Evolutionary conservation across 192 early-diverging fungal species (phyloP).

Genomic region (Coemansia umbellata): DNA sequence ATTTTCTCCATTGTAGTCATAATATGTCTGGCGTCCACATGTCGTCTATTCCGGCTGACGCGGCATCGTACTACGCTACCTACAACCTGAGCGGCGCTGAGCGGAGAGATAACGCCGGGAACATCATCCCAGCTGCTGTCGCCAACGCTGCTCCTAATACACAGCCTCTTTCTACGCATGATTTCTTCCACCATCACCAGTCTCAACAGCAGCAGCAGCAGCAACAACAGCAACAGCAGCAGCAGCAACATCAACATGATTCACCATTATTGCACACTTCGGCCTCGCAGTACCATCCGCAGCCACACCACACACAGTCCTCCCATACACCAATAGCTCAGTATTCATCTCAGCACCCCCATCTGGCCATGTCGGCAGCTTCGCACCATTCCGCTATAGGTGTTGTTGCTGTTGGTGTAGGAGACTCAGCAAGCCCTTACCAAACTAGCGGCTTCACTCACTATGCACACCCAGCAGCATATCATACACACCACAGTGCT

Average conservation of each 20-base stretch:
- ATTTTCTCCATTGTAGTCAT: slow-evolving; percentile 32
- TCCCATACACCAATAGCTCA: slow-evolving; percentile 23
- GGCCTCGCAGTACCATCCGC: slow-evolving; percentile 9
- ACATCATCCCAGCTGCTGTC: slow-evolving; percentile 5
- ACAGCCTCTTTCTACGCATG: slow-evolving; percentile 25
- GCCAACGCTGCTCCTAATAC: background rate
- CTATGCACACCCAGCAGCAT: slow-evolving; percentile 24
- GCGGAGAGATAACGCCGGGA: slow-evolving; percentile 21
- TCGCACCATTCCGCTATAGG: slow-evolving; percentile 12
- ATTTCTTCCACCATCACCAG: slow-evolving; percentile 33
- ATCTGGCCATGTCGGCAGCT: slow-evolving; percentile 6
- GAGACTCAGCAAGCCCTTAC: slow-evolving; percentile 8
- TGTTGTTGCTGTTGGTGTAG: background rate
- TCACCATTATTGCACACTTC: slow-evolving; percentile 4
- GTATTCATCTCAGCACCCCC: slow-evolving; percentile 23
- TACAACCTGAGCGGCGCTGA: slow-evolving; percentile 26
- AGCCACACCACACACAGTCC: slow-evolving; percentile 7
- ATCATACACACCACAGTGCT: slow-evolving; percentile 22
- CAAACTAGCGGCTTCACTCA: slow-evolving; percentile 13
- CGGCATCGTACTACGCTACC: slow-evolving; percentile 34
- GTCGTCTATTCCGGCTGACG: slow-evolving; percentile 36
- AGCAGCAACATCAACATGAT: slow-evolving; percentile 3
- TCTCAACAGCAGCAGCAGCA: slow-evolving; percentile 13
- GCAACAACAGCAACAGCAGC: slow-evolving; percentile 5
- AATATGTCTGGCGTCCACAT: slow-evolving; percentile 35